Base-by-base conservation (phyloP, 1,284 basidiomycete genomes). In the Bondarzewia mesenterica region DNA sequence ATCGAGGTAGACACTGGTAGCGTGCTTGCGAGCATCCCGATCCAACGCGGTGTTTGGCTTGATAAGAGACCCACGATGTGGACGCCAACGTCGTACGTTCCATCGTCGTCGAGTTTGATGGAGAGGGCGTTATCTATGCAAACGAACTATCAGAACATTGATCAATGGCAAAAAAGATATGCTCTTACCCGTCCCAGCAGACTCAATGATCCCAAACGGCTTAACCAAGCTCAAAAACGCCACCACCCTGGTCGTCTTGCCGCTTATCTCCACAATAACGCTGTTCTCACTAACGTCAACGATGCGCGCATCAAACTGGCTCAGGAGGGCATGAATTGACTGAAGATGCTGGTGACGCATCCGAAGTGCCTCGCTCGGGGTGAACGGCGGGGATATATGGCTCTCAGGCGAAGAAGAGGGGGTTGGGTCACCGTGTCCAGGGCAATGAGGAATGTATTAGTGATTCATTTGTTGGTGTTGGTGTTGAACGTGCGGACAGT, bases 41-140 rank as follows among this genome's bases (percentile, higher is more conserved):
- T 99, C 96, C 56, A 99, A 74, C 15, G 94, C 89, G 7, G 92
- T 96, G 66, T 96, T 96, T 22, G 92, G 84, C 71, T 93, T 95
- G 61, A 95, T 88, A 69, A 90, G 1, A 98, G 93, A 65, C 99
- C 96, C 18, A 94, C 89, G 57, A 99, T 83, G 62, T 99, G 96
- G 10, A 99, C 82, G 50, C 92, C 92, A 44, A 99, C 80, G 46
- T 93, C 89, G 62, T 81, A 93, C 7, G 86, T 91, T 18, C 93
- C 93, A 63, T 96, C 90, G 16, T 93, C 91, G 58, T 93, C 91
- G 54, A 70, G 64, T 62, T 86, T 87, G 67, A 99, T 74, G 23
- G 93, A 96, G 3, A 99, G 61, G 5, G 96, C 96, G 59, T 98
- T 93, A 63, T 99, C 95, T n/a, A n/a, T n/a, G n/a, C n/a, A n/a